Base-by-base conservation (phyloP, 2,329 filamentous ascomycete genomes). In the Tolypocladium cylindrosporum region DNA sequence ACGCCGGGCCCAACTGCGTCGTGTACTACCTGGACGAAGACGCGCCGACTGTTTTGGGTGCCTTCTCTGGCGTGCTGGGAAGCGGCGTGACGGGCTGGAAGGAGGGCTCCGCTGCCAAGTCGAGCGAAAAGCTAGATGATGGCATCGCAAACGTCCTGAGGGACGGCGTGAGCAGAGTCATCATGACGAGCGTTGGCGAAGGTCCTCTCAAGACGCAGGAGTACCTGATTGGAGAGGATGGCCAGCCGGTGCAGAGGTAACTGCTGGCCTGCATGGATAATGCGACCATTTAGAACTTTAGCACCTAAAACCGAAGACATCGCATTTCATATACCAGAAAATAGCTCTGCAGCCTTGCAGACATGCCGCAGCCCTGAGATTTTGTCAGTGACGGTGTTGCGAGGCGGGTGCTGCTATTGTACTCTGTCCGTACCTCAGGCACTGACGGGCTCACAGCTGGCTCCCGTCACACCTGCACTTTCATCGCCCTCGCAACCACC, bases 1-100 rank as follows among this genome's bases (percentile, higher is more conserved):
- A 99, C 70, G 94, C 94, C 0, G 94, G 94, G 56, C 94, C 94
- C 57, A 99, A 99, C 75, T 91, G 91, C 45, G 95, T 99, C 55
- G 85, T 99, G 55, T 99, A 99, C 79, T 97, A 96, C 70, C 82
- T 92, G 45, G 89, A 92, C 69, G 81, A 92, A 77, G 83, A 96
- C 65, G 81, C 86, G 61, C 80, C 81, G 48, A 74, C 81, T 3
- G 87, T 97, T 4, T 84, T 91, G 0, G 92, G 91, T 10, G 83
- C 86, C 0, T 89, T 99, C 74, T 89, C 90, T 76, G 76, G 77
- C 43, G 78, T 89, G 21, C 70, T 93, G 31, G 77, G 48, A n/a
- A 52, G 74, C 1, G 72, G 77, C 36, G 80, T 87, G n/a, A 79
- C 83, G 10, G 90, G 90, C 43, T 97, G 85, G 91, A 86, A 84